Percentiles rank a stretch among this genome's conserved stretches.
Evolutionary conservation across 2,329 filamentous ascomycete genomes (phyloP).

Genomic region (Seiridium unicorne): DNA sequence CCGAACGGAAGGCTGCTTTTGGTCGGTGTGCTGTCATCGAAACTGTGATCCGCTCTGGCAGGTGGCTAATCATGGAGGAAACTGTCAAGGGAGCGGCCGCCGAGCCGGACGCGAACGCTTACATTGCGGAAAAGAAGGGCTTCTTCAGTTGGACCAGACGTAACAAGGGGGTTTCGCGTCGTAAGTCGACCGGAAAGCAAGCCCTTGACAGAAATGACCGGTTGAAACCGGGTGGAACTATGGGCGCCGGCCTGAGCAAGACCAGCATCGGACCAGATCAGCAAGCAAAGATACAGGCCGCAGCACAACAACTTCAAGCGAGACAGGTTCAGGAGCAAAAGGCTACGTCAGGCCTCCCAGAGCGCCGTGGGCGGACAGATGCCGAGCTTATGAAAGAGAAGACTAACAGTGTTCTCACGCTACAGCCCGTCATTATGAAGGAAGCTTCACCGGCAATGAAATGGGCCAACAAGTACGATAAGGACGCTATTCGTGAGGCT

Average conservation of each 20-base stretch:
- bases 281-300: constrained; percentile 88
- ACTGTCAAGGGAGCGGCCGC: constrained; percentile 90
- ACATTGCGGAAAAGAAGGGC: constrained; percentile 93
- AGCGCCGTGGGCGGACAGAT: constrained; percentile 55
- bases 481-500: constrained; percentile 78
- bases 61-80: constrained; percentile 95
- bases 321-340: constrained; percentile 61
- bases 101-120: constrained; percentile 79
- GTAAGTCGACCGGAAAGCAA: constrained; percentile 69
- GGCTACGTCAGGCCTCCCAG: constrained; percentile 37
- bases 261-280: constrained; percentile 86
- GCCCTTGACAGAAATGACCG: constrained; percentile 42
- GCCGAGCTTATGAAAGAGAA: constrained; percentile 61
- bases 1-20: constrained; percentile 85
- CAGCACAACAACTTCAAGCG: constrained; percentile 78
- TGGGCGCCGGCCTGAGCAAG: constrained; percentile 61
- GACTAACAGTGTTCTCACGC: constrained; percentile 85
- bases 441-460: constrained; percentile 94
- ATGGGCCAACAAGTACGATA: constrained; percentile 95
- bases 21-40: constrained; percentile 91
- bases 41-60: constrained; percentile 75
- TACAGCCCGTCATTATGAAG: constrained; percentile 79
- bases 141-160: constrained; percentile 85
- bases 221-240: constrained; percentile 36
- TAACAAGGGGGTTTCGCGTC: constrained; percentile 60